These are phyloP conservation scores for Suillus placidus DNA, from an alignment of 768 basidiomycete species.

Conservation along the genomic window DNA sequence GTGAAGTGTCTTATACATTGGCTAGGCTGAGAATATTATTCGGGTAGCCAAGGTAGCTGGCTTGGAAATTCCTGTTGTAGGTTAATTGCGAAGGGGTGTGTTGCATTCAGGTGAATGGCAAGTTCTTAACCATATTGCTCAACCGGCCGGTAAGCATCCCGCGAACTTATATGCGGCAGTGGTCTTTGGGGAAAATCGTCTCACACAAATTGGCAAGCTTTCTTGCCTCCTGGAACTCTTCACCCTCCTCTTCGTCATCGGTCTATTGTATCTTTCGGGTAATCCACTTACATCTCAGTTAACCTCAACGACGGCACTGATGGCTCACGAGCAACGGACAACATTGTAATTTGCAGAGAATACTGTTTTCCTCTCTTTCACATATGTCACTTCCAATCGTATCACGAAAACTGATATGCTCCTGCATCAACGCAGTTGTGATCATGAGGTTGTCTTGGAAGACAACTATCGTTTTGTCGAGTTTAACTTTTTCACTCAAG, in stretches of 20 bases:
- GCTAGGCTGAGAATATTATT: conserved; percentile 54
- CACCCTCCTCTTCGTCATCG: neutral
- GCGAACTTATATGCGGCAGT: neutral
- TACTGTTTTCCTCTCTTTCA: neutral
- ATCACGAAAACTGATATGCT: neutral
- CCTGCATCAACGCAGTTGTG: neutral
- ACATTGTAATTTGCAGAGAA: neutral
- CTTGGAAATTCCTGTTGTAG: conserved; percentile 50
- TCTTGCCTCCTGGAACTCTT: neutral
- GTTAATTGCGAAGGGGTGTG: conserved; percentile 16
- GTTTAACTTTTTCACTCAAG: neutral
- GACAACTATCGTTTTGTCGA: neutral
- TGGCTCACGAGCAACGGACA: neutral
- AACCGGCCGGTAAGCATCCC: neutral
- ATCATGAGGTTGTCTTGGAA: neutral
- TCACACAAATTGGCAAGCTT: neutral
- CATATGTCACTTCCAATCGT: neutral
- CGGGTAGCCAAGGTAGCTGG: conserved; percentile 56
- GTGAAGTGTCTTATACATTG: conserved; percentile 5
- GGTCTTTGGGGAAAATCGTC: neutral
- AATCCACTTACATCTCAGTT: neutral
- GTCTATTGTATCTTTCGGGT: neutral
- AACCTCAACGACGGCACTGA: neutral
- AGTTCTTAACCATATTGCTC: neutral
- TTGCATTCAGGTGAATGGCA: too few species aligned